A percentile compares a stretch with the other conserved stretches of the same genome.
Evolutionary conservation across 306 rosid species (phyloP).

Genomic region (Abrus precatorius): DNA sequence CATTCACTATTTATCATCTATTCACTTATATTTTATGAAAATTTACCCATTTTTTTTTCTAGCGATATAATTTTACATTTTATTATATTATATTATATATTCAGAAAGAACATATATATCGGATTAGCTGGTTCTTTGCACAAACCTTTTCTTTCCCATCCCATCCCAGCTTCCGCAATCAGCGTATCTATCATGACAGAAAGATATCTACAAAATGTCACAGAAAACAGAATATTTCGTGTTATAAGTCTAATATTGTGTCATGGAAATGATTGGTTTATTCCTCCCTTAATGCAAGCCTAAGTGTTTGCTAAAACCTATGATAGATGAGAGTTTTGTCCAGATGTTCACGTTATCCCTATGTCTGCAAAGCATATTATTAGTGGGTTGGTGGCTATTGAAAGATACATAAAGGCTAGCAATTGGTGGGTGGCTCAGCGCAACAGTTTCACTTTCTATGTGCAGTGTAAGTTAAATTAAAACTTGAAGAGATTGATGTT

Average conservation of each 20-base stretch:
- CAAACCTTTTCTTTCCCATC: neutral
- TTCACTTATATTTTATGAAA: too few relatives aligned
- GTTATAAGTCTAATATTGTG: neutral
- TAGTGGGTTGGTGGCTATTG: slow-evolving; percentile 31
- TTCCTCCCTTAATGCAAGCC: too few relatives aligned
- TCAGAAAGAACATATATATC: too few relatives aligned
- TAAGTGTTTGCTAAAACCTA: neutral
- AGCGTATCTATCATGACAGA: neutral
- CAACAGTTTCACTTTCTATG: neutral
- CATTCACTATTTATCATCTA: neutral
- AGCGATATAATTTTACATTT: too few relatives aligned
- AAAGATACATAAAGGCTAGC: neutral
- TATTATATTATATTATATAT: too few relatives aligned
- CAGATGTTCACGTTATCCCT: slow-evolving; percentile 6
- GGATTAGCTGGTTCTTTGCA: too few relatives aligned
- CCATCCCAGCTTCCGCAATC: neutral
- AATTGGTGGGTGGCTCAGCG: slow-evolving; percentile 9
- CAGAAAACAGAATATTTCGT: neutral
- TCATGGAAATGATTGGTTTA: neutral
- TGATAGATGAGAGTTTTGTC: neutral
- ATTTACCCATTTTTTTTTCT: too few relatives aligned
- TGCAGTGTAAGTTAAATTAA: neutral
- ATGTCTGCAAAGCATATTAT: neutral
- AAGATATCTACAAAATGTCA: neutral
- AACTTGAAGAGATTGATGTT: neutral